These are phyloP conservation scores for Erysiphe pulchra DNA, from an alignment of 2,329 filamentous ascomycete genomes.

Conservation along the genomic window DNA sequence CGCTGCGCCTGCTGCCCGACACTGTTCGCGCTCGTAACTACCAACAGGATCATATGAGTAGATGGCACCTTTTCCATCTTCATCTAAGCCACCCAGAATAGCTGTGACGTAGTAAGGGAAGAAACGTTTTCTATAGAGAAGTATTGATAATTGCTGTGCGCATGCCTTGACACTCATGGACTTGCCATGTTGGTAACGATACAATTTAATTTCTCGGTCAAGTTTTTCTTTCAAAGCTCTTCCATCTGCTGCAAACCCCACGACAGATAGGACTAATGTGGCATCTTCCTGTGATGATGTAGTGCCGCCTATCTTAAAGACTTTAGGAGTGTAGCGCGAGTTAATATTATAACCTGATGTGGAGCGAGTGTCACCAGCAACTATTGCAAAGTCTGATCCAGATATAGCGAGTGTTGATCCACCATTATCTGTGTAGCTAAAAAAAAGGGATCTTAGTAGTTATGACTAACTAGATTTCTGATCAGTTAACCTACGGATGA, in stretches of 20 bases:
- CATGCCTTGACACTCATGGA: slow-evolving; percentile 85
- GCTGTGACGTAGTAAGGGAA: slow-evolving; percentile 97
- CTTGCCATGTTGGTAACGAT: slow-evolving; percentile 94
- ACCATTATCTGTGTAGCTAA: slow-evolving; percentile 89
- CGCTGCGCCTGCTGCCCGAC: slow-evolving; percentile 75
- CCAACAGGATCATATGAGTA: slow-evolving; percentile 97
- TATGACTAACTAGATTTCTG: slow-evolving; percentile 35
- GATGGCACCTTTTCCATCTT: slow-evolving; percentile 77
- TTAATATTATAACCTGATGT: slow-evolving; percentile 98
- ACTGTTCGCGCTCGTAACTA: slow-evolving; percentile 92
- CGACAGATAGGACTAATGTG: slow-evolving; percentile 73
- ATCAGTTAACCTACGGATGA: slow-evolving; percentile 20
- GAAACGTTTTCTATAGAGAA: slow-evolving; percentile 92
- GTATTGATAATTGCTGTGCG: slow-evolving; percentile 80
- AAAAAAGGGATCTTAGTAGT: neutral
- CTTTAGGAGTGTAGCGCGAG: slow-evolving; percentile 80
- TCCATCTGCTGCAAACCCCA: slow-evolving; percentile 87
- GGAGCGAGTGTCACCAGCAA: slow-evolving; percentile 89
- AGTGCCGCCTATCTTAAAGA: slow-evolving; percentile 89
- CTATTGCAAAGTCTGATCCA: slow-evolving; percentile 80
- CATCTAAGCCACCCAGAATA: slow-evolving; percentile 80
- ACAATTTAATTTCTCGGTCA: slow-evolving; percentile 93
- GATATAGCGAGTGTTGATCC: slow-evolving; percentile 89
- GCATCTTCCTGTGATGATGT: slow-evolving; percentile 65
- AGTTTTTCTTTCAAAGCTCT: slow-evolving; percentile 81